These are phyloP conservation scores for Cyclaneusma minus DNA, from an alignment of 2,329 filamentous ascomycete genomes.

Conservation along the genomic window DNA sequence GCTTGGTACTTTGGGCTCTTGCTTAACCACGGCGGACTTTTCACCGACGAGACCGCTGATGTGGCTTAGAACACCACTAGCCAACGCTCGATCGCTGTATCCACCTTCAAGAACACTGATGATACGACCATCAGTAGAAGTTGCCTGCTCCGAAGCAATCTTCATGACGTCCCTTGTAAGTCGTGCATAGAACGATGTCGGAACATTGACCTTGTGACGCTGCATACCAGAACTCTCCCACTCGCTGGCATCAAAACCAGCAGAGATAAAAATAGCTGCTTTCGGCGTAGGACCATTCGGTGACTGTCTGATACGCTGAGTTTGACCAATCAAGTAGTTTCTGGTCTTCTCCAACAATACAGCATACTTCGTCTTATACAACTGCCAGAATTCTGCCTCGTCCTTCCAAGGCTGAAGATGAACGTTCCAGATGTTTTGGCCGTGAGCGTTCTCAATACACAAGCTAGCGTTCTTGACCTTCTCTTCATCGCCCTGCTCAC, in stretches of 20 bases:
- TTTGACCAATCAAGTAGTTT: constrained; percentile 58
- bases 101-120: constrained; percentile 93
- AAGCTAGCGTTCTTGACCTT: constrained; percentile 90
- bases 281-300: constrained; percentile 49
- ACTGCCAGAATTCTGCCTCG: constrained; percentile 69
- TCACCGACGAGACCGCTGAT: constrained; percentile 62
- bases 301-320: constrained; percentile 42
- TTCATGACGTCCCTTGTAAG: constrained; percentile 75
- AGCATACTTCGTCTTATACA: constrained; percentile 70
- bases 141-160: constrained; percentile 64
- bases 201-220: constrained; percentile 86
- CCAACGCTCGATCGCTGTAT: constrained; percentile 83
- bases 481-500: constrained; percentile 81
- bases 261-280: constrained; percentile 85
- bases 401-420: constrained; percentile 81
- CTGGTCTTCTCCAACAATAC: constrained; percentile 69
- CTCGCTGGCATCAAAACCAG: constrained; percentile 93
- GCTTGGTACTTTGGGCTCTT: constrained; percentile 18
- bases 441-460: constrained; percentile 87
- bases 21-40: constrained; percentile 23
- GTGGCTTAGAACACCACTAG: constrained; percentile 80
- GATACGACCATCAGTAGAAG: constrained; percentile 66
- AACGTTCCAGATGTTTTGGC: constrained; percentile 91
- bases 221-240: constrained; percentile 92
- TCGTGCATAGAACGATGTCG: constrained; percentile 88